Evolutionary conservation across 257 asterid genomes (phyloP).

Genomic region (Nicotiana paniculata): DNA sequence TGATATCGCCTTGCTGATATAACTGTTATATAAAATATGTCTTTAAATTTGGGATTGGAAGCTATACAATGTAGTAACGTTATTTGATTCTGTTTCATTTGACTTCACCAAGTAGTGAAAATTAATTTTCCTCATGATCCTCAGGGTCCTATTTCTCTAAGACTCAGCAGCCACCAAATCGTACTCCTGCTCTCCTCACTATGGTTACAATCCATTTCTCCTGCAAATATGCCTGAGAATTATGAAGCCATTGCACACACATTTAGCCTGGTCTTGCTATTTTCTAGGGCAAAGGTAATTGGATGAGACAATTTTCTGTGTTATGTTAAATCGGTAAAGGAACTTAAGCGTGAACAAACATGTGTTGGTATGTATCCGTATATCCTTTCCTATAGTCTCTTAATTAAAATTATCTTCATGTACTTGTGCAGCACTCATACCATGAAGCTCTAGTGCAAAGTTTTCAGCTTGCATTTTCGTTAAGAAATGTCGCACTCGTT

Average conservation of each 20-base stretch:
- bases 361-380: neutral
- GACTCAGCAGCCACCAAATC: slow-evolving; percentile 94
- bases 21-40: neutral
- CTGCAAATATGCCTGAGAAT: slow-evolving; percentile 82
- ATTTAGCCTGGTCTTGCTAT: slow-evolving; percentile 74
- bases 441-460: slow-evolving; percentile 72
- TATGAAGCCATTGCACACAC: slow-evolving; percentile 96
- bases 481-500: slow-evolving; percentile 48
- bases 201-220: slow-evolving; percentile 76
- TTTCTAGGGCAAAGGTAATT: slow-evolving; percentile 84
- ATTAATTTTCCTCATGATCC: slow-evolving; percentile 7
- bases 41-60: neutral
- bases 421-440: slow-evolving; percentile 52
- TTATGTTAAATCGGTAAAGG: neutral
- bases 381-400: neutral
- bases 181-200: slow-evolving; percentile 71
- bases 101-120: slow-evolving; percentile 3
- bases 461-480: slow-evolving; percentile 82
- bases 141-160: slow-evolving; percentile 68
- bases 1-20: neutral
- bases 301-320: neutral
- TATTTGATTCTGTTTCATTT: neutral
- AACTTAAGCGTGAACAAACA: neutral
- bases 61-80: neutral
- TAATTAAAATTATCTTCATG: neutral